A percentile compares a stretch with the other conserved stretches of the same genome.
These are phyloP conservation scores for Paramecium tetraurelia DNA, from an alignment of 73 alveolate species.

Conservation along the genomic window DNA sequence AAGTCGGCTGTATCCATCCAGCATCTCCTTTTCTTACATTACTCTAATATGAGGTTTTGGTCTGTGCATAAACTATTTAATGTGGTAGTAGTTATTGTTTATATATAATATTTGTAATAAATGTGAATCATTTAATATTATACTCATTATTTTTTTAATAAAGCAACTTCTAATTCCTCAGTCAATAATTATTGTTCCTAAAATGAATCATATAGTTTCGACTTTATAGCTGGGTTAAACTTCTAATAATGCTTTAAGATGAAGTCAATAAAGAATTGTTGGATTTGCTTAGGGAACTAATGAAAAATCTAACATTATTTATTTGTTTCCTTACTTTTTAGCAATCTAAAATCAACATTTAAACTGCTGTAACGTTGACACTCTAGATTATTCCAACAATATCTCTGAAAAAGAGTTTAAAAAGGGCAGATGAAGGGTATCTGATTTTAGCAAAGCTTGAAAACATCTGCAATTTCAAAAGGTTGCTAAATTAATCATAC, in stretches of 20 bases:
- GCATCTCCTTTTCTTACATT: neutral
- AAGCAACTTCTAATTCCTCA: neutral
- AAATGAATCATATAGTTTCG: neutral
- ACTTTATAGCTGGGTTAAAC: neutral
- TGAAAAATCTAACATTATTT: neutral
- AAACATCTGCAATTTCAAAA: neutral
- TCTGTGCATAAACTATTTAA: neutral
- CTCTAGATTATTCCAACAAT: neutral
- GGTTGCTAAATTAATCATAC: neutral
- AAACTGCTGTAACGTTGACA: neutral
- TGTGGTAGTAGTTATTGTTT: neutral
- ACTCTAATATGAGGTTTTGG: conserved; percentile 28
- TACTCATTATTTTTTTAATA: neutral
- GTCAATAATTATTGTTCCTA: neutral
- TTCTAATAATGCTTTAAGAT: neutral
- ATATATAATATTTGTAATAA: neutral
- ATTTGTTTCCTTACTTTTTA: neutral
- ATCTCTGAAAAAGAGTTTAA: neutral
- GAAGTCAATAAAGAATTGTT: neutral
- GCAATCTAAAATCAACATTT: neutral
- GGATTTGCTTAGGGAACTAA: neutral
- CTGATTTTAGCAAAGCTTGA: neutral
- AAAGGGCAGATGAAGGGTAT: neutral
- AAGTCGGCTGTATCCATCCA: neutral
- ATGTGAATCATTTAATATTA: neutral